A percentile compares a stretch with the other conserved stretches of the same genome.
Conservation (phyloP, 192 early-diverging fungal genomes). For the Coemansia sp. region DNA sequence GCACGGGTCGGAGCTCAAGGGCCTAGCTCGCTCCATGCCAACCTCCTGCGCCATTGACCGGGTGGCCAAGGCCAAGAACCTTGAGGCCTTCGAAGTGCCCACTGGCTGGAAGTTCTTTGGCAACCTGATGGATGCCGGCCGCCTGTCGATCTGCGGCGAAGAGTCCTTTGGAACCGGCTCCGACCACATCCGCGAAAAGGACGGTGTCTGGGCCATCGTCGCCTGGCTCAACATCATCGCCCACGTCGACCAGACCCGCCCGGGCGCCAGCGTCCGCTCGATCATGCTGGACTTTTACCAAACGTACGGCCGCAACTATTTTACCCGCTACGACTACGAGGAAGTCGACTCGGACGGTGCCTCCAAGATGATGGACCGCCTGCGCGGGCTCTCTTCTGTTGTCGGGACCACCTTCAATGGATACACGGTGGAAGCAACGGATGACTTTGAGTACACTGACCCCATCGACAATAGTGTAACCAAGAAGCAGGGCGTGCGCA, state of each 20-base stretch:
- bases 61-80: slow-evolving; percentile 76
- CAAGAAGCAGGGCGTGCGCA: slow-evolving; percentile 83
- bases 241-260: slow-evolving; percentile 54
- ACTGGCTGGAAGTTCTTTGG: slow-evolving; percentile 98
- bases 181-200: slow-evolving; percentile 98
- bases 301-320: slow-evolving; percentile 94
- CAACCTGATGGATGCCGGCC: slow-evolving; percentile 94
- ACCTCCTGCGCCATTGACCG: slow-evolving; percentile 85
- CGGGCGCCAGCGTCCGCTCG: slow-evolving; percentile 59
- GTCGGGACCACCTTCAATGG: slow-evolving; percentile 62
- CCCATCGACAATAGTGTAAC: slow-evolving; percentile 84
- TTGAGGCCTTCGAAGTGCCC: slow-evolving; percentile 82
- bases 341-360: slow-evolving; percentile 81
- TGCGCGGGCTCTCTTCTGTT: slow-evolving; percentile 54
- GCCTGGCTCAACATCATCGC: slow-evolving; percentile 97
- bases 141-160: slow-evolving; percentile 93
- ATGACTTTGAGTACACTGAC: slow-evolving; percentile 94
- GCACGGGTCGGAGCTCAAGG: slow-evolving; percentile 72
- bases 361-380: slow-evolving; percentile 66
- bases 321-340: slow-evolving; percentile 94
- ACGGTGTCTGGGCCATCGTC: slow-evolving; percentile 96
- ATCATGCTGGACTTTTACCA: slow-evolving; percentile 77
- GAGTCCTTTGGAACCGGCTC: slow-evolving; percentile 98
- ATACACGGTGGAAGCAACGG: slow-evolving; percentile 49
- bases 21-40: slow-evolving; percentile 94